Base-by-base conservation (phyloP, 1,284 basidiomycete species). In the Microstroma glucosiphilum region DNA sequence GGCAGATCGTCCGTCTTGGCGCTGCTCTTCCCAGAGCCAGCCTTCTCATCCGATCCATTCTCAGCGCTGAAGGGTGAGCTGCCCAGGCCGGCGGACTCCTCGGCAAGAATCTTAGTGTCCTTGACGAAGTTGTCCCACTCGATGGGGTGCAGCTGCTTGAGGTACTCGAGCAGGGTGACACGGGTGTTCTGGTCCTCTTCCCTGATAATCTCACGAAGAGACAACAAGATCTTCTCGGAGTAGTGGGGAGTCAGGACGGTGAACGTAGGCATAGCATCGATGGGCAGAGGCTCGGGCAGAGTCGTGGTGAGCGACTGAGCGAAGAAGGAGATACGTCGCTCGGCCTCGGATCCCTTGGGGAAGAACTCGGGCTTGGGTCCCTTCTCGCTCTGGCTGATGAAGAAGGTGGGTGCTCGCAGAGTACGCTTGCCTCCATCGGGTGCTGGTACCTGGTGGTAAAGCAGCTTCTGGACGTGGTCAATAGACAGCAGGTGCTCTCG, bases 61-160 rank as follows among this genome's bases (percentile, higher is more conserved):
- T 80, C 82, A 90, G 83, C 82, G 63, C 86, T 87, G 77, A 90
- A 90, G 0, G 91, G 90, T 75, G 85, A 82, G 40, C 72, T 78
- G 41, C 88, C 89, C 80, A 88, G 91, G 82, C 89, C 87, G 46
- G 88, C 87, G 13, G 91, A 90, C 81, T 98, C 94, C 80, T 97
- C 93, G 0, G 94, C 94, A 58, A 98, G 84, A 70, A 98, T 98
- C 85, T 96, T 98, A 79, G 96, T 98, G 80, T 98, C 94, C 83
- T 93, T 93, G 76, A 98, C 94, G 71, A 98, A 98, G 81, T 98
- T 98, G 82, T 96, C 92, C 94, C 94, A 98, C 80, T 98, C 94
- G 74, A 98, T 84, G 3, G 92, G 90, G 80, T 98, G 94, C 56
- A 98, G 86, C 81, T 98, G 94, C 82, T 98, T 98, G 75, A 98